Conservation (phyloP, 1,139 yeast genomes). For the Candida neerlandica region DNA sequence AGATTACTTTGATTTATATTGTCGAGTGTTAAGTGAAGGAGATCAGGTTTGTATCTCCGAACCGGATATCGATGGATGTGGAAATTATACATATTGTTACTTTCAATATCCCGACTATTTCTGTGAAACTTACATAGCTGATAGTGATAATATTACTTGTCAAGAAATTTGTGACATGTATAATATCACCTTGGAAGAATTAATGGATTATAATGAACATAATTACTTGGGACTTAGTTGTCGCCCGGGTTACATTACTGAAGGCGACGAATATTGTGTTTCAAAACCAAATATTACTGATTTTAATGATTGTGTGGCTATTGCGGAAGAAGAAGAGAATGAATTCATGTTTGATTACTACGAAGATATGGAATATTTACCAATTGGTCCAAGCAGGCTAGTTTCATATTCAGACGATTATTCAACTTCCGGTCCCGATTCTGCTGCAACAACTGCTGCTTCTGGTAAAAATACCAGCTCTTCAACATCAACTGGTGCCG, state of each 20-base stretch:
- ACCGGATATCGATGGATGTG: neutral
- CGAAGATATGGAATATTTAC: neutral
- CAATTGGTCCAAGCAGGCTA: too few species aligned
- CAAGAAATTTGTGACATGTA: neutral
- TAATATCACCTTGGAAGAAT: neutral
- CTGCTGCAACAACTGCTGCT: too few species aligned
- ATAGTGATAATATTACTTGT: neutral
- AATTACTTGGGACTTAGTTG: neutral
- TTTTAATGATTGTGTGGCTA: neutral
- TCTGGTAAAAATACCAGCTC: too few species aligned
- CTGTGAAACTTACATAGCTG: neutral
- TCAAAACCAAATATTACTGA: neutral
- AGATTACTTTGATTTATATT: too few species aligned
- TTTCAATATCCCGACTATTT: neutral
- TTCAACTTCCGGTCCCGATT: too few species aligned
- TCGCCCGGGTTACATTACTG: neutral
- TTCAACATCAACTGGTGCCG: too few species aligned
- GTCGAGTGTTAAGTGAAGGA: neutral
- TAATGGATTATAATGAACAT: neutral
- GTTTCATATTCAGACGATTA: too few species aligned
- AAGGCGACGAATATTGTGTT: neutral
- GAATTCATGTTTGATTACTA: neutral
- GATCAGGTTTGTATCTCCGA: neutral
- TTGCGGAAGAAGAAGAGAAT: neutral
- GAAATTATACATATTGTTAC: neutral